These are phyloP conservation scores for Parascedosporium putredinis DNA, from an alignment of 2,329 filamentous ascomycete species.

Conservation along the genomic window DNA sequence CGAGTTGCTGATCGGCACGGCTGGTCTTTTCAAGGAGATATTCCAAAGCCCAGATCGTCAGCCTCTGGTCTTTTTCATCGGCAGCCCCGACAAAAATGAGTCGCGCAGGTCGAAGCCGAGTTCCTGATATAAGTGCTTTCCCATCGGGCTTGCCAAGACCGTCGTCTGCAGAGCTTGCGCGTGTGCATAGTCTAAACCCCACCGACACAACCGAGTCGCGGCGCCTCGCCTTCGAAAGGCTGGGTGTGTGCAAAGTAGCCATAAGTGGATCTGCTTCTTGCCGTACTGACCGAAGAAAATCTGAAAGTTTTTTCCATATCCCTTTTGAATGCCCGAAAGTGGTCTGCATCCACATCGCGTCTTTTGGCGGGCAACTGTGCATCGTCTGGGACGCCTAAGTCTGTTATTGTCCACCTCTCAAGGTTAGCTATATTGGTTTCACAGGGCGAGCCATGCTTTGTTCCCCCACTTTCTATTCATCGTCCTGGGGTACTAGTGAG, in stretches of 20 bases:
- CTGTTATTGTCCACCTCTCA: background rate
- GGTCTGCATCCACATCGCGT: background rate
- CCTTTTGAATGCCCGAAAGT: background rate
- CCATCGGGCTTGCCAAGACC: background rate
- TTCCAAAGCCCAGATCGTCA: background rate
- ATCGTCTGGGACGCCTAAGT: background rate
- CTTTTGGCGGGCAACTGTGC: background rate
- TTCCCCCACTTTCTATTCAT: too few species aligned
- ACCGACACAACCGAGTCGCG: background rate
- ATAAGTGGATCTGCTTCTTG: background rate
- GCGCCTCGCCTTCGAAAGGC: background rate
- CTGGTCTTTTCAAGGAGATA: too few species aligned
- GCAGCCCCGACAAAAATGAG: background rate
- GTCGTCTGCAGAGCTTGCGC: background rate
- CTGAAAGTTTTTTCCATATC: background rate
- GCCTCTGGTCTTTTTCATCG: background rate
- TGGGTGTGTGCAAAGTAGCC: background rate
- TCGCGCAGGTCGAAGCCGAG: background rate
- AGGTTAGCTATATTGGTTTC: background rate
- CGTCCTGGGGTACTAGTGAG: too few species aligned
- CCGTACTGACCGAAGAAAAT: background rate
- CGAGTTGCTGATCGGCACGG: too few species aligned
- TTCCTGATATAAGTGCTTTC: background rate
- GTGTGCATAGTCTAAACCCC: background rate
- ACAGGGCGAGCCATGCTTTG: too few species aligned